Conservation (phyloP, 1,139 yeast species). For the Saccharomycopsis hybrid region DNA sequence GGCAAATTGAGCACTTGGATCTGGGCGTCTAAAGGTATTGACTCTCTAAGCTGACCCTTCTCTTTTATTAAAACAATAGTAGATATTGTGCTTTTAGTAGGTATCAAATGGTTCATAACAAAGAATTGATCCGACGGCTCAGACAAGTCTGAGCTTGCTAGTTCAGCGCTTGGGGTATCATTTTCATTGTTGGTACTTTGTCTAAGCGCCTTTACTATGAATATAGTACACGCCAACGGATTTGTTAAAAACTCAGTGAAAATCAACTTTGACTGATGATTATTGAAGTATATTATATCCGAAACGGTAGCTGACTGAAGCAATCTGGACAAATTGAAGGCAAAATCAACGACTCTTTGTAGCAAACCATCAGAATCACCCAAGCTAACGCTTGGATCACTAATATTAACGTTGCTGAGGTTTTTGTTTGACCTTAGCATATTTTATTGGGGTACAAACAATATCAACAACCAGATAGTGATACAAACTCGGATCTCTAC, state of each 20-base stretch:
- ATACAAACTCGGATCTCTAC: too few relatives aligned
- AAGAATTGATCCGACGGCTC: background rate
- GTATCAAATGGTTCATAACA: slow-evolving; percentile 5
- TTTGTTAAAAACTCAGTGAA: slow-evolving; percentile 24
- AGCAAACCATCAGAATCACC: too few relatives aligned
- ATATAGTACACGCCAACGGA: slow-evolving; percentile 27
- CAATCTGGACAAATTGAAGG: slow-evolving; percentile 25
- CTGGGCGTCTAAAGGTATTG: slow-evolving; percentile 34
- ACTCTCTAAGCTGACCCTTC: slow-evolving; percentile 31
- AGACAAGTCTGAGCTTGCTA: background rate
- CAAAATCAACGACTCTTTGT: slow-evolving; percentile 22
- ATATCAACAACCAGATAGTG: too few relatives aligned
- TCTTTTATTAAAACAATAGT: slow-evolving; percentile 40
- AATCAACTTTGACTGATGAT: slow-evolving; percentile 14
- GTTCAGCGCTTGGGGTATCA: background rate
- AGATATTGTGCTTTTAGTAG: slow-evolving; percentile 12
- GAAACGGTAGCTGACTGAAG: slow-evolving; percentile 26
- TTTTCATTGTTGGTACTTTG: slow-evolving; percentile 14
- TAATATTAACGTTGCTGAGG: too few relatives aligned
- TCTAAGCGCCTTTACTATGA: slow-evolving; percentile 24
- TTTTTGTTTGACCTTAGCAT: too few relatives aligned
- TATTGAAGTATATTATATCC: slow-evolving; percentile 25
- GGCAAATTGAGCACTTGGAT: slow-evolving; percentile 34
- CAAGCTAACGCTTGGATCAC: too few relatives aligned
- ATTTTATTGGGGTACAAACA: too few relatives aligned